Evolutionary conservation across 73 alveolate species (phyloP).

Genomic region (Stentor roeselii): DNA sequence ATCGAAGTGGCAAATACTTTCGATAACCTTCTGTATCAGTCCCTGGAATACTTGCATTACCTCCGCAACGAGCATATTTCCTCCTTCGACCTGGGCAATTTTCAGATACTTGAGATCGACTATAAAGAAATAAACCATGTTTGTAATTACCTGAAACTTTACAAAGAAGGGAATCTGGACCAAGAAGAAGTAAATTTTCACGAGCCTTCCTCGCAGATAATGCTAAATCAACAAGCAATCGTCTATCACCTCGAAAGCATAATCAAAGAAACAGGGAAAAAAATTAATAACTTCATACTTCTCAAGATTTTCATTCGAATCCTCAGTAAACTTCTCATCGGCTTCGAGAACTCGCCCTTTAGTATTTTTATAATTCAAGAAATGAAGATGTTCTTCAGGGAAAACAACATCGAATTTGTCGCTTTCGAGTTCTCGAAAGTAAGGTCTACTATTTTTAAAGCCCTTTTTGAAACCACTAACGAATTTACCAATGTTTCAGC

Average conservation of each 20-base stretch:
- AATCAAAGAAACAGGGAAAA: too few species aligned
- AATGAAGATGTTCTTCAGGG: too few species aligned
- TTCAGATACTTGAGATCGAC: neutral
- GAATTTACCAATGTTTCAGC: neutral
- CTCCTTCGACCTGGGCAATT: neutral
- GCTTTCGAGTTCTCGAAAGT: neutral
- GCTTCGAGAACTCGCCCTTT: too few species aligned
- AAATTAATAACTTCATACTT: too few species aligned
- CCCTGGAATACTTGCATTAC: neutral
- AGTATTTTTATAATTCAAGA: too few species aligned
- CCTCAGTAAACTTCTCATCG: too few species aligned
- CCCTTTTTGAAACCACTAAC: neutral
- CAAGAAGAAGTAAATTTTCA: neutral
- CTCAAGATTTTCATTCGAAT: too few species aligned
- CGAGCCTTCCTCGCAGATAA: too few species aligned
- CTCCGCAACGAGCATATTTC: neutral
- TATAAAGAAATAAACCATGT: neutral
- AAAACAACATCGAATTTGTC: too few species aligned
- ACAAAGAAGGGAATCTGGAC: neutral
- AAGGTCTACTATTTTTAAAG: neutral
- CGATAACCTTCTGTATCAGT: neutral
- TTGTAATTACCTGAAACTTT: neutral
- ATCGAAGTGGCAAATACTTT: slow-evolving; percentile 15
- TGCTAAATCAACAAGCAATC: too few species aligned
- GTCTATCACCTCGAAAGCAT: too few species aligned